Base-by-base conservation (phyloP, 1,284 basidiomycete genomes). In the Pseudozyma sp. region DNA sequence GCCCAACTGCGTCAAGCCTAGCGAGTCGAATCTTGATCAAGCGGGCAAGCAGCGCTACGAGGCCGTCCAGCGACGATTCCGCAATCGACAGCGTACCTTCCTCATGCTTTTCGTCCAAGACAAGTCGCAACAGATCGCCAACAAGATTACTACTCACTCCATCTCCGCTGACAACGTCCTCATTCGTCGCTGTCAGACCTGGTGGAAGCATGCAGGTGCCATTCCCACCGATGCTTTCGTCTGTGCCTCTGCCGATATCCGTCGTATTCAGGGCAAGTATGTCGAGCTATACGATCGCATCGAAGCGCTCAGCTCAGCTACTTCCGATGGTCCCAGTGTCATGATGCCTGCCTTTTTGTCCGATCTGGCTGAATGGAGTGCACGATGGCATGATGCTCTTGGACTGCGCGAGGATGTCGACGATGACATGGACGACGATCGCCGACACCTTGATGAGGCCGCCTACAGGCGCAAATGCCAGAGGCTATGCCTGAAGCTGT, bases 91-190 rank as follows among this genome's bases (percentile, higher is more conserved):
- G 51, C 50, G 75, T 21, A 77, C 75, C 1, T 77, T 77, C 42
- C 52, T 74, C 40, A 70, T 77, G 64, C 68, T 77, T 3, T 77
- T 77, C 31, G 70, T 77, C 1, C 70, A 73, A 45, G 75, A 77
- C 61, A 77, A 74, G 68, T 60, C 67, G 53, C 75, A 77, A 57
- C 75, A 77, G 68, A 77, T 70, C 50, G 59, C 62, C 16, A 67
- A 77, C 65, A 66, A 70, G 61, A 70, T 74, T 47, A 69, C 61
- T 0, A 70, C 75, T 6, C 64, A 68, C 42, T 60, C 64, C 13
- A 70, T 77, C 42, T 70, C 70, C 25, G 50, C 68, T 1, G 65
- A 70, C 55, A 67, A 70, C 21, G 59, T 65, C 19, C 65, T 77
- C 18, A 60, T 77, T 39, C 70, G 70, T 18, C 50, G 72, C 40